phyloP scores from a whole-genome alignment of 2,329 filamentous ascomycete species.

The Clathrospora elynae region DNA sequence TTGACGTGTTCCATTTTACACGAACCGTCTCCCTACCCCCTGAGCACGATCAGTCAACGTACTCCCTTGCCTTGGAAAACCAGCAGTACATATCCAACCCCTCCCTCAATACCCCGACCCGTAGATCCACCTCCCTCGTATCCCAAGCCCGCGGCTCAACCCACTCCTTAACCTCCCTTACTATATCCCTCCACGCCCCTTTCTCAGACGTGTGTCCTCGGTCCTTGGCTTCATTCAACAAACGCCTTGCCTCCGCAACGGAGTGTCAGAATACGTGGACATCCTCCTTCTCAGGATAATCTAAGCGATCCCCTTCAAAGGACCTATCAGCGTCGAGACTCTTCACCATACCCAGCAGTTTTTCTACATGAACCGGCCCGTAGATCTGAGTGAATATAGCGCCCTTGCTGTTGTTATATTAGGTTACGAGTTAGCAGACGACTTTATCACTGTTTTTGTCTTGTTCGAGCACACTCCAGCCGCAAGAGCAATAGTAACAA shows the following conservation, averaged over 20 bases:
- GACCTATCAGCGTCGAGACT: constrained; percentile 26
- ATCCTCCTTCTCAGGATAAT: constrained; percentile 19
- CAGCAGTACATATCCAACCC: background rate
- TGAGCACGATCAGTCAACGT: too few species aligned
- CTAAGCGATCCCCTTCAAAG: background rate
- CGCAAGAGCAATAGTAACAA: constrained; percentile 37
- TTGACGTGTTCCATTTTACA: too few species aligned
- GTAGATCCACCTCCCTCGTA: constrained; percentile 1
- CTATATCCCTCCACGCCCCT: constrained; percentile 10
- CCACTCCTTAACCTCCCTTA: constrained; percentile 11
- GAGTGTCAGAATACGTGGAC: constrained; percentile 25
- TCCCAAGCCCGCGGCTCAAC: constrained; percentile 14
- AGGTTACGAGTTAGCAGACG: background rate
- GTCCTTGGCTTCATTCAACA: constrained; percentile 16
- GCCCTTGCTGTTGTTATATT: constrained; percentile 26
- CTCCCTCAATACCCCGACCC: constrained; percentile 3
- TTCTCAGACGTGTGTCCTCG: constrained; percentile 5
- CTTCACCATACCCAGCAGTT: too few species aligned
- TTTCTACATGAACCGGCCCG: too few species aligned
- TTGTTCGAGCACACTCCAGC: too few species aligned
- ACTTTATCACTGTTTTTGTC: constrained; percentile 40
- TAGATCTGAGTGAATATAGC: too few species aligned
- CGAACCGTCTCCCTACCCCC: too few species aligned
- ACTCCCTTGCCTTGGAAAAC: too few species aligned
- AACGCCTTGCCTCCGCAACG: constrained; percentile 16